Evolutionary conservation across 2,329 filamentous ascomycete genomes (phyloP).

Genomic region (Epichloe hybrida): DNA sequence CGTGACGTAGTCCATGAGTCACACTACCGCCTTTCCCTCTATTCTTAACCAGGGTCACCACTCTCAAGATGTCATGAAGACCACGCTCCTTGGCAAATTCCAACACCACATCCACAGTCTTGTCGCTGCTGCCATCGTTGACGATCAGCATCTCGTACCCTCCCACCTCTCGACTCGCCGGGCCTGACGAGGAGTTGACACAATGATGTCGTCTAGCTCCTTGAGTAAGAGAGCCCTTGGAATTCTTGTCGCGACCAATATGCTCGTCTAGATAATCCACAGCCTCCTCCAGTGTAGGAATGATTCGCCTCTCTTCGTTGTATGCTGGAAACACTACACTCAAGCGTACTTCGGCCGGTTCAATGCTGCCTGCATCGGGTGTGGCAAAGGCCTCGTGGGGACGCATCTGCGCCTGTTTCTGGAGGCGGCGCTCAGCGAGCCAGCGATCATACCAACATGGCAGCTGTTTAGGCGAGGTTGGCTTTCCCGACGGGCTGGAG

Average conservation of each 20-base stretch:
- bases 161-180: conserved; percentile 11
- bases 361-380: conserved; percentile 45
- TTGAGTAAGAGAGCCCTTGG: conserved; percentile 12
- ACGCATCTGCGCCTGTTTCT: conserved; percentile 22
- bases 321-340: conserved; percentile 90
- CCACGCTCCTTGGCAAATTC: conserved; percentile 63
- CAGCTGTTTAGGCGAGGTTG: conserved; percentile 33
- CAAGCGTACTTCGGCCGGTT: conserved; percentile 69
- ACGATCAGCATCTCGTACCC: conserved; percentile 92
- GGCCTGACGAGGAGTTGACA: conserved; percentile 3
- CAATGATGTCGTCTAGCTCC: conserved; percentile 22
- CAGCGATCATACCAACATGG: conserved; percentile 82
- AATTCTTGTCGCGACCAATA: conserved; percentile 44
- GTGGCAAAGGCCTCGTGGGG: conserved; percentile 25
- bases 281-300: conserved; percentile 79
- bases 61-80: conserved; percentile 65
- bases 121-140: conserved; percentile 77
- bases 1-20: conserved; percentile 88
- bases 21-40: conserved; percentile 91
- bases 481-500: conserved; percentile 43
- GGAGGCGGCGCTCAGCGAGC: conserved; percentile 45
- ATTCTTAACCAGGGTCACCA: conserved; percentile 68
- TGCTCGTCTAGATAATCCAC: conserved; percentile 70
- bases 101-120: conserved; percentile 66
- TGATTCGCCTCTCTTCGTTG: conserved; percentile 78